These are phyloP conservation scores for Apiospora phragmitis DNA, from an alignment of 2,329 filamentous ascomycete genomes.

Conservation along the genomic window DNA sequence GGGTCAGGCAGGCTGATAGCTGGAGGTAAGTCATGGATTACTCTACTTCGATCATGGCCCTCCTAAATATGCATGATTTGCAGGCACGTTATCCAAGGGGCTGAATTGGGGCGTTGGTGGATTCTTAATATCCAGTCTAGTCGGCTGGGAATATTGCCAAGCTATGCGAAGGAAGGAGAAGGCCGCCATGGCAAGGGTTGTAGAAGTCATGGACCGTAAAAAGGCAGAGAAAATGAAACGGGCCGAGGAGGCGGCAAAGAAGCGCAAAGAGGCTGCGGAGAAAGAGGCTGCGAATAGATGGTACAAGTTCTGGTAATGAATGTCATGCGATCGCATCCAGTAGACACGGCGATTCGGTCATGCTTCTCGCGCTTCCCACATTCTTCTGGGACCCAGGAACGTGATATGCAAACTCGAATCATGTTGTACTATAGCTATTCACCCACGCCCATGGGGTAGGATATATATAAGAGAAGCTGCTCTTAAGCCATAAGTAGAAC, in stretches of 20 bases:
- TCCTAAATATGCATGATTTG: not conserved
- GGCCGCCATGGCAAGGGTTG: constrained; percentile 79
- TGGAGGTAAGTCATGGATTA: constrained; percentile 58
- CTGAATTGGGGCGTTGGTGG: constrained; percentile 85
- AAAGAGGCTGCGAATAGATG: constrained; percentile 41
- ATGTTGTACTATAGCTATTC: constrained; percentile 14
- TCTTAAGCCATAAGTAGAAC: not conserved
- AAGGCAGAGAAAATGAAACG: constrained; percentile 60
- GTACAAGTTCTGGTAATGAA: constrained; percentile 58
- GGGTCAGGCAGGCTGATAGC: constrained; percentile 74
- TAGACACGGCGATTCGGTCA: not conserved
- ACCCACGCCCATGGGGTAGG: constrained; percentile 17
- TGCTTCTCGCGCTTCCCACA: not conserved
- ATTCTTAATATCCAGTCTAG: constrained; percentile 69
- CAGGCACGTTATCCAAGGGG: constrained; percentile 43
- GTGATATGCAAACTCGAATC: not conserved
- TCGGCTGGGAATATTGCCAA: constrained; percentile 83
- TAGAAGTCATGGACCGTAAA: constrained; percentile 78
- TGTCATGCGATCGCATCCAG: constrained; percentile 10
- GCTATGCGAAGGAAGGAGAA: constrained; percentile 72
- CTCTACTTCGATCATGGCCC: not conserved
- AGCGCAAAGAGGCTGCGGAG: constrained; percentile 43
- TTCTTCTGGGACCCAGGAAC: not conserved
- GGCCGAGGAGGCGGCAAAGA: constrained; percentile 41
- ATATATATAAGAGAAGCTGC: constrained; percentile 9